A percentile compares a stretch with the other conserved stretches of the same genome.
Evolutionary conservation across 345 rosid species (phyloP).

Genomic region (Turritis glabra): DNA sequence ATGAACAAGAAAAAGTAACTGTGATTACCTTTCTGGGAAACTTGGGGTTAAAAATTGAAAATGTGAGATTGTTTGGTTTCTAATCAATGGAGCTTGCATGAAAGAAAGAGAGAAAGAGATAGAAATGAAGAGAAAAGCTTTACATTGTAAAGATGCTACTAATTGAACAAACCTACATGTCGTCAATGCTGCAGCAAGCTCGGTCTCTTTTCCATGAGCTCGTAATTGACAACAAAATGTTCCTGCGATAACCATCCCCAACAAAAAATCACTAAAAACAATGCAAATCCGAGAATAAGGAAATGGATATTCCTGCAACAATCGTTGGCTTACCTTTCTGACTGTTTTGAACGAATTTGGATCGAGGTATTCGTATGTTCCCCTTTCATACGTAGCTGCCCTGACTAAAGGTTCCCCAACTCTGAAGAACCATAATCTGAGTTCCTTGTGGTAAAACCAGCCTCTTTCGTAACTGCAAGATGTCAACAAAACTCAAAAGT

Average conservation of each 20-base stretch:
- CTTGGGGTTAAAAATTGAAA: constrained; percentile 32
- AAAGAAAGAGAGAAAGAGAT: neutral
- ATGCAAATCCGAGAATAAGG: neutral
- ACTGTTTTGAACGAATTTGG: constrained; percentile 67
- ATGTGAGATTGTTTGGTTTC: constrained; percentile 19
- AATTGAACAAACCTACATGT: constrained; percentile 38
- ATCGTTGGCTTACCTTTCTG: constrained; percentile 61
- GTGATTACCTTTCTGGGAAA: constrained; percentile 10
- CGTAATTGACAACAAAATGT: constrained; percentile 72
- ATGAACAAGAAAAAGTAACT: constrained; percentile 15
- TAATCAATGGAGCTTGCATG: constrained; percentile 33
- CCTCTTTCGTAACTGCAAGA: constrained; percentile 73
- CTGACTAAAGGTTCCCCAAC: constrained; percentile 87
- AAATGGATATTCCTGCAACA: neutral
- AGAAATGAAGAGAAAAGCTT: constrained; percentile 40
- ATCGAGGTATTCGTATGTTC: constrained; percentile 87
- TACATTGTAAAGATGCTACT: constrained; percentile 52
- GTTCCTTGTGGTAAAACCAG: constrained; percentile 97
- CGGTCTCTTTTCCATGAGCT: constrained; percentile 90
- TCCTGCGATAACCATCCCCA: constrained; percentile 56
- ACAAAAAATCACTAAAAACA: neutral
- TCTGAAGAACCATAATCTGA: constrained; percentile 73
- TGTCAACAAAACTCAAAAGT: constrained; percentile 13
- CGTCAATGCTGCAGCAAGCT: constrained; percentile 72
- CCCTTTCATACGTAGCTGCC: constrained; percentile 70